Conservation (phyloP, 1,284 basidiomycete genomes). For the Butyriboletus appendiculatus region DNA sequence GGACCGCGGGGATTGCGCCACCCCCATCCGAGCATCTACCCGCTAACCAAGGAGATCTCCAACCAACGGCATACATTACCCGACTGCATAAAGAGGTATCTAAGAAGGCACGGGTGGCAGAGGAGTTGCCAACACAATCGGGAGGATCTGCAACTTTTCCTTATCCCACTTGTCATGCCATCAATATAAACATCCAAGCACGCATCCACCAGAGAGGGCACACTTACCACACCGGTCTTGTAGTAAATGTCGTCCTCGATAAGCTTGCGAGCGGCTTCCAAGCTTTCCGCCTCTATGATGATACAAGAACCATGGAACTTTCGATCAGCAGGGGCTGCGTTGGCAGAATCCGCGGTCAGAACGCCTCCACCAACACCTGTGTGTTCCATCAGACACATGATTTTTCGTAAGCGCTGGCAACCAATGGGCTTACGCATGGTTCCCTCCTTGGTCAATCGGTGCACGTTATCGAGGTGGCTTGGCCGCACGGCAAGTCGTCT, state of each 20-base stretch:
- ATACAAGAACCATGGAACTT: slow-evolving; percentile 52
- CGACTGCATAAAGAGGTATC: background rate
- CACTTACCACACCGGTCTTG: slow-evolving; percentile 55
- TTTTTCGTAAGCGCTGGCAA: background rate
- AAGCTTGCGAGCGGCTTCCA: slow-evolving; percentile 46
- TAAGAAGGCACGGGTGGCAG: slow-evolving; percentile 8
- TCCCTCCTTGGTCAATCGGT: slow-evolving; percentile 37
- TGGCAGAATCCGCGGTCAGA: slow-evolving; percentile 41
- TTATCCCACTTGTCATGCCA: slow-evolving; percentile 37
- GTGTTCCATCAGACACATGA: slow-evolving; percentile 11
- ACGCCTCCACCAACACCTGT: slow-evolving; percentile 49
- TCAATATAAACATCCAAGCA: slow-evolving; percentile 1
- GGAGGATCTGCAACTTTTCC: slow-evolving; percentile 45
- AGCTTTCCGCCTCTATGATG: slow-evolving; percentile 47
- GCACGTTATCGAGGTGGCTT: slow-evolving; percentile 44
- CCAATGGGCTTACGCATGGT: slow-evolving; percentile 35
- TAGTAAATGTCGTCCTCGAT: slow-evolving; percentile 58
- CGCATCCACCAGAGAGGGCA: slow-evolving; percentile 7
- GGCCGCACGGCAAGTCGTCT: slow-evolving; percentile 47
- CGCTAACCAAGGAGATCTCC: background rate
- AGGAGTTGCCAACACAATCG: slow-evolving; percentile 27
- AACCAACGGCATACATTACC: background rate
- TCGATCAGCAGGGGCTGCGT: slow-evolving; percentile 34
- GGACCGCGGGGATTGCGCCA: background rate
- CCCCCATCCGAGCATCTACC: background rate